Percentiles rank a stretch among this genome's conserved stretches.
These are phyloP conservation scores for Pseudogymnoascus sp. DNA, from an alignment of 2,329 filamentous ascomycete species.

Conservation along the genomic window DNA sequence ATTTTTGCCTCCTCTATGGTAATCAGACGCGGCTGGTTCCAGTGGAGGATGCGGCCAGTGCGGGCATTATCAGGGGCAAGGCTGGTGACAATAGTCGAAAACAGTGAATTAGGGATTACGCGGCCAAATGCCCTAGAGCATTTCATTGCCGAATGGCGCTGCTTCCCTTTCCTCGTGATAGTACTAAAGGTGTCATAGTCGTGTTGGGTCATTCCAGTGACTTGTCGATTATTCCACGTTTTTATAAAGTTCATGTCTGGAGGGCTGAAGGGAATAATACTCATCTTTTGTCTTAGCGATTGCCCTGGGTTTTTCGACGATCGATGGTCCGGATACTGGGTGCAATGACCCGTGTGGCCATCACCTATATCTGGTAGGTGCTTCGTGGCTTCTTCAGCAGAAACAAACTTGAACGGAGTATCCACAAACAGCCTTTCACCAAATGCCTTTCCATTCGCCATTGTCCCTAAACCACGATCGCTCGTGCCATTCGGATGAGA, in stretches of 20 bases:
- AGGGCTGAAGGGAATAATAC: constrained; percentile 51
- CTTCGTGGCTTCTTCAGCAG: constrained; percentile 42
- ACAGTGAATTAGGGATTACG: constrained; percentile 42
- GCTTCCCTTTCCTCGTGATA: constrained; percentile 18
- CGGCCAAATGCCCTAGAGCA: constrained; percentile 40
- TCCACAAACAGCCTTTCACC: constrained; percentile 41
- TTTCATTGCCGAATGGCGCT: constrained; percentile 17
- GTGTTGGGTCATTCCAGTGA: constrained; percentile 30
- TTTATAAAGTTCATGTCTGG: constrained; percentile 44
- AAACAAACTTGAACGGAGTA: constrained; percentile 54
- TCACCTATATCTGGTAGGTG: constrained; percentile 59
- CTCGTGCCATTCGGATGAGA: constrained; percentile 40
- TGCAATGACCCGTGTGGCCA: constrained; percentile 51
- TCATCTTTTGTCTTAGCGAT: constrained; percentile 38
- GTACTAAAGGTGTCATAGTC: constrained; percentile 36
- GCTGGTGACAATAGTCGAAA: constrained; percentile 55
- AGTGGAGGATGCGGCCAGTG: constrained; percentile 53
- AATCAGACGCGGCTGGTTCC: constrained; percentile 52
- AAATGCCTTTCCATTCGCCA: constrained; percentile 53
- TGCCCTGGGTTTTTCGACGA: constrained; percentile 35
- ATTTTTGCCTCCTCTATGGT: constrained; percentile 59
- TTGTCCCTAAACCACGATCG: constrained; percentile 42
- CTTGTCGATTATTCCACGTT: constrained; percentile 34
- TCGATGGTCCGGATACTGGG: constrained; percentile 61
- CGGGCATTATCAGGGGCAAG: constrained; percentile 45